Conservation (phyloP, 257 asterid species). For the Galeopsis tetrahit region DNA sequence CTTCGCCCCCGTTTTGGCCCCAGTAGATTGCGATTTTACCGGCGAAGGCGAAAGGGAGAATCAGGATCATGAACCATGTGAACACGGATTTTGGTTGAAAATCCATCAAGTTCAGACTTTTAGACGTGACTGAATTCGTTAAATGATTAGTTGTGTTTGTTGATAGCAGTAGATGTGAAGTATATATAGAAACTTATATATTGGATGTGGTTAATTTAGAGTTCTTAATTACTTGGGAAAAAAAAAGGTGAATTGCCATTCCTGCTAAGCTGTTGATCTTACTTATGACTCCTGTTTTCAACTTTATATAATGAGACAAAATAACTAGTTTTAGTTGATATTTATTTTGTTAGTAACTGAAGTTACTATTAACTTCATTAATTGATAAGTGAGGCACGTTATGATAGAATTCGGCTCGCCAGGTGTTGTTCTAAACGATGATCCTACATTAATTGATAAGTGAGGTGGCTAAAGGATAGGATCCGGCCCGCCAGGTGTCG, state of each 20-base stretch:
- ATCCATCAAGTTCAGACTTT: slow-evolving; percentile 4
- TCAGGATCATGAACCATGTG: background rate
- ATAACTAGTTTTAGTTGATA: too few species aligned
- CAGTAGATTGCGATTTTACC: slow-evolving; percentile 32
- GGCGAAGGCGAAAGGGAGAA: background rate
- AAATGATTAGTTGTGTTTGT: background rate
- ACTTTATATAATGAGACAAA: too few species aligned
- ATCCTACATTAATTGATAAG: too few species aligned
- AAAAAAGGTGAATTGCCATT: background rate
- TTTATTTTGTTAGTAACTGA: too few species aligned
- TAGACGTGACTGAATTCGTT: background rate
- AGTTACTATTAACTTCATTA: too few species aligned
- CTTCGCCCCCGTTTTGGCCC: slow-evolving; percentile 32
- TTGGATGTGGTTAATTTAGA: background rate
- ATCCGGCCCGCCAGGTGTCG: too few species aligned
- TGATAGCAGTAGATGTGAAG: background rate
- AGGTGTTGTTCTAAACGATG: too few species aligned
- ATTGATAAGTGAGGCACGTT: too few species aligned
- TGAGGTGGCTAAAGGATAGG: too few species aligned
- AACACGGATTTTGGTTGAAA: background rate
- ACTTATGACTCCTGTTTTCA: background rate
- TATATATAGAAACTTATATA: background rate
- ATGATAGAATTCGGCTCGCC: too few species aligned
- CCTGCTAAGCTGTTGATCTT: background rate
- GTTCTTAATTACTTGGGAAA: background rate